These are phyloP conservation scores for Rhizopogon vulgaris DNA, from an alignment of 768 basidiomycete species.

Conservation along the genomic window DNA sequence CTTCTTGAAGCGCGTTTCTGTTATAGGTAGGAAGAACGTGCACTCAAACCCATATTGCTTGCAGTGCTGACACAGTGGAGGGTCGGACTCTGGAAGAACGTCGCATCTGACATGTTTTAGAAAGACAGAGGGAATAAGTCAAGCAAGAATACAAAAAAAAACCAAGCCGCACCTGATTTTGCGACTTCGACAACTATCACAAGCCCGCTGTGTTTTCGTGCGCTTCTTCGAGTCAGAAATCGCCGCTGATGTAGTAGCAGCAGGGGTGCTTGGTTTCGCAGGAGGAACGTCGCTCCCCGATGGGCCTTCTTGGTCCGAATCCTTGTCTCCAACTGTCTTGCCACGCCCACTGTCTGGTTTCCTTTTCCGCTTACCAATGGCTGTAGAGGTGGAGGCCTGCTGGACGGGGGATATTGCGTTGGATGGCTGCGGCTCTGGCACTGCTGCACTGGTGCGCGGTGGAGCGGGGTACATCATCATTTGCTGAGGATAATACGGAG, in stretches of 20 bases:
- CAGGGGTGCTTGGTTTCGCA: slow-evolving; percentile 26
- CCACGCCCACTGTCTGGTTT: slow-evolving; percentile 33
- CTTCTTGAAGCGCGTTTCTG: slow-evolving; percentile 98
- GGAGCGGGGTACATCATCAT: slow-evolving; percentile 62
- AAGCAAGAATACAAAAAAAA: background rate
- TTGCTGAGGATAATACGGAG: slow-evolving; percentile 51
- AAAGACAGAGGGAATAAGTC: background rate
- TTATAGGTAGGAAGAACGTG: slow-evolving; percentile 96
- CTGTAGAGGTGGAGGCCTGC: slow-evolving; percentile 25
- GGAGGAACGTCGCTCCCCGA: slow-evolving; percentile 39
- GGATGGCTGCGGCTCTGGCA: slow-evolving; percentile 29
- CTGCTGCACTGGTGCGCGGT: slow-evolving; percentile 28
- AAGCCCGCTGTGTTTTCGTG: slow-evolving; percentile 88
- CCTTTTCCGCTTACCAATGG: slow-evolving; percentile 58
- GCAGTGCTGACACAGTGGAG: slow-evolving; percentile 88
- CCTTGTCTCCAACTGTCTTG: slow-evolving; percentile 38
- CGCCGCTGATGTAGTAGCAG: slow-evolving; percentile 22
- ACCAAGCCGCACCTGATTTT: slow-evolving; percentile 67
- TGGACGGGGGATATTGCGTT: slow-evolving; percentile 25
- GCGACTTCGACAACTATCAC: slow-evolving; percentile 84
- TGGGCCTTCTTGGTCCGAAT: slow-evolving; percentile 57
- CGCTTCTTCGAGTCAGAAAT: slow-evolving; percentile 72
- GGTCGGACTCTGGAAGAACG: slow-evolving; percentile 70
- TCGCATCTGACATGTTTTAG: slow-evolving; percentile 54
- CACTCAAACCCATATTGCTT: slow-evolving; percentile 91